Evolutionary conservation across 2,329 filamentous ascomycete genomes (phyloP).

Genomic region (Talaromyces sp.): DNA sequence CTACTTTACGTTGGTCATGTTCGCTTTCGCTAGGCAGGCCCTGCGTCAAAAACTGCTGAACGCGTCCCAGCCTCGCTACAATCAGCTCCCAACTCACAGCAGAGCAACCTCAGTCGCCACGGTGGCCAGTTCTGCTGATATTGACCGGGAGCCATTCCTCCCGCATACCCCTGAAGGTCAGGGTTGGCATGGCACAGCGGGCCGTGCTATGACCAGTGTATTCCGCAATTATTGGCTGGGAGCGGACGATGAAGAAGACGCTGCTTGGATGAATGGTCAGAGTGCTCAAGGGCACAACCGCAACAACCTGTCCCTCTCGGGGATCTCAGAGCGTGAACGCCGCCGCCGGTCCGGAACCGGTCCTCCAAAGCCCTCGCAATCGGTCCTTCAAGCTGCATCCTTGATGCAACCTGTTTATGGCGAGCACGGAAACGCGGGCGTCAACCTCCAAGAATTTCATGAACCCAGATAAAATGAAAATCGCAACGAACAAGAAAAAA

Average conservation of each 20-base stretch:
- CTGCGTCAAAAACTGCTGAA: constrained; percentile 64
- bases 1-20: constrained; percentile 79
- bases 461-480: constrained; percentile 22
- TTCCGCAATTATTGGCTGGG: constrained; percentile 79
- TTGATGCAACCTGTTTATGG: constrained; percentile 30
- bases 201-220: constrained; percentile 70
- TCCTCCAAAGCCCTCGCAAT: constrained; percentile 39
- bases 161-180: constrained; percentile 65
- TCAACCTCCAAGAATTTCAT: constrained; percentile 35
- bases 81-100: constrained; percentile 36
- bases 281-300: constrained; percentile 54
- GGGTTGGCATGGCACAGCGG: constrained; percentile 73
- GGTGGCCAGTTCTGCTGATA: constrained; percentile 41
- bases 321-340: constrained; percentile 52
- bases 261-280: constrained; percentile 63
- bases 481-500: background rate
- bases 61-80: constrained; percentile 37
- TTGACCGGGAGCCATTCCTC: constrained; percentile 64
- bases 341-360: constrained; percentile 59
- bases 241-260: constrained; percentile 46
- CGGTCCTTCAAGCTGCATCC: constrained; percentile 28
- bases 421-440: constrained; percentile 18
- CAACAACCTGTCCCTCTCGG: constrained; percentile 38
- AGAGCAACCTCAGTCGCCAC: constrained; percentile 44
- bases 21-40: constrained; percentile 74